Percentiles rank a stretch among this genome's conserved stretches.
These are phyloP conservation scores for Fusarium bulbicola DNA, from an alignment of 2,329 filamentous ascomycete species.

Conservation along the genomic window DNA sequence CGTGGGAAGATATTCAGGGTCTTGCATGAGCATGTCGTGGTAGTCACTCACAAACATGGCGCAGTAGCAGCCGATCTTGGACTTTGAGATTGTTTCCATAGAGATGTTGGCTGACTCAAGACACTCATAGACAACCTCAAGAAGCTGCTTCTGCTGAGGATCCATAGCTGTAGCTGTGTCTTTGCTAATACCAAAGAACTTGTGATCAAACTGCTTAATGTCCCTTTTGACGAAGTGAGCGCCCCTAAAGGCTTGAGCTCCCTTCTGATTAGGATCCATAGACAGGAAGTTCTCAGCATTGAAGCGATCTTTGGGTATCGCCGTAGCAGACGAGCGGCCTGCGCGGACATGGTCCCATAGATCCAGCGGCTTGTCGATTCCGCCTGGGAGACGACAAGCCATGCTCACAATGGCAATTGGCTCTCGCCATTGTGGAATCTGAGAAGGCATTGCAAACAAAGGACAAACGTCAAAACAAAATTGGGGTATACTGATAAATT, in stretches of 20 bases:
- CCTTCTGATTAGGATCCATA: constrained; percentile 38
- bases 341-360: constrained; percentile 39
- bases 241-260: constrained; percentile 35
- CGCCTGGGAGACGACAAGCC: constrained; percentile 39
- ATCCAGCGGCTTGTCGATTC: constrained; percentile 37
- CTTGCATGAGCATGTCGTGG: constrained; percentile 39
- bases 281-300: constrained; percentile 39
- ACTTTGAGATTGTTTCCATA: constrained; percentile 34
- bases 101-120: constrained; percentile 38
- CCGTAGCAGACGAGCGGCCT: constrained; percentile 31
- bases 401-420: constrained; percentile 39
- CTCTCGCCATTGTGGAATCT: constrained; percentile 37
- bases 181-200: constrained; percentile 41
- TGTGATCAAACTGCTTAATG: constrained; percentile 40
- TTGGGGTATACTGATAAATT: neutral
- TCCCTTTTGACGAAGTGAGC: constrained; percentile 38
- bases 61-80: constrained; percentile 40
- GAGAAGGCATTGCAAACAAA: constrained; percentile 27
- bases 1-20: constrained; percentile 38
- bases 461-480: constrained; percentile 4
- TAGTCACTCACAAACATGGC: constrained; percentile 40
- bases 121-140: constrained; percentile 39
- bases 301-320: constrained; percentile 38
- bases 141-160: constrained; percentile 37
- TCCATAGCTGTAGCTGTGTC: constrained; percentile 40